phyloP scores from a whole-genome alignment of 2,329 filamentous ascomycete genomes.

The Penicillium concentricum region DNA sequence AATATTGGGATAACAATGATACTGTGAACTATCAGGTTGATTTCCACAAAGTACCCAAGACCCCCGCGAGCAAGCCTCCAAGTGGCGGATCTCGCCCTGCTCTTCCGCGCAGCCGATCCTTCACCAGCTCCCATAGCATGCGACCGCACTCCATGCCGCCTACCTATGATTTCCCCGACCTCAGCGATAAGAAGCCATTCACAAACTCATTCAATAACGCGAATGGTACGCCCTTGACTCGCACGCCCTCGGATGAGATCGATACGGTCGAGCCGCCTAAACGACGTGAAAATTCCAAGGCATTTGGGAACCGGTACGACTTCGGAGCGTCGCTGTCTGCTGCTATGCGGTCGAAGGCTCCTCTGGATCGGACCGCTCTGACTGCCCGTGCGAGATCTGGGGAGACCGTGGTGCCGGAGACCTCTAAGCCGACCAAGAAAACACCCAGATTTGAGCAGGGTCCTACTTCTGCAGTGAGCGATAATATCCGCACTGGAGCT shows the following conservation, averaged over 20 bases:
- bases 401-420: conserved; percentile 26
- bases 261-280: conserved; percentile 57
- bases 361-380: conserved; percentile 63
- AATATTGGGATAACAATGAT: conserved; percentile 95
- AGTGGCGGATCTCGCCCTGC: conserved; percentile 51
- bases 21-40: conserved; percentile 89
- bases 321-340: conserved; percentile 89
- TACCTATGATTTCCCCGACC: conserved; percentile 70
- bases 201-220: conserved; percentile 62
- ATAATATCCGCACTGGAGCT: conserved; percentile 11
- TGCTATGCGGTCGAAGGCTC: conserved; percentile 65
- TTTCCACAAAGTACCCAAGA: conserved; percentile 76
- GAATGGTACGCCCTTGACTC: conserved; percentile 66
- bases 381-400: conserved; percentile 56
- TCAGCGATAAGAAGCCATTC: conserved; percentile 56
- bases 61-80: conserved; percentile 54
- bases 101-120: conserved; percentile 66
- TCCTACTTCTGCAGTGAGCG: conserved; percentile 21
- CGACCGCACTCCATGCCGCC: conserved; percentile 53
- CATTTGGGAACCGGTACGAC: conserved; percentile 91
- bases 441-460: conserved; percentile 12
- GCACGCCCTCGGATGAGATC: conserved; percentile 69
- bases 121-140: conserved; percentile 51
- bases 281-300: conserved; percentile 54
- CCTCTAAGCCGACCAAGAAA: conserved; percentile 12